These are phyloP conservation scores for Delonix regia DNA, from an alignment of 306 rosid species.

Conservation along the genomic window DNA sequence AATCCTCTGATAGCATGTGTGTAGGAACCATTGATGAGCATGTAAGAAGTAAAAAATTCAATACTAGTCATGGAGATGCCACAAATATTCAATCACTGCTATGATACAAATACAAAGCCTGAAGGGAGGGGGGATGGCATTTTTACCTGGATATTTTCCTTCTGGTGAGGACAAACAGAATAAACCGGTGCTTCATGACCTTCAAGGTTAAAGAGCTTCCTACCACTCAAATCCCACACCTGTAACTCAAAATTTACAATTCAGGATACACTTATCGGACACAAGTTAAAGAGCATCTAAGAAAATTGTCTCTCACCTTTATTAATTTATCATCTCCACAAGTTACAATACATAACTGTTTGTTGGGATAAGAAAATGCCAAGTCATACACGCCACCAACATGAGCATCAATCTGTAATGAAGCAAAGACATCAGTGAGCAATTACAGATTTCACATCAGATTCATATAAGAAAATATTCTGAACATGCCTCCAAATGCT, in stretches of 20 bases:
- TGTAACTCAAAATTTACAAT: slow-evolving; percentile 35
- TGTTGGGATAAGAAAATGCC: slow-evolving; percentile 65
- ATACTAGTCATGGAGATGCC: neutral
- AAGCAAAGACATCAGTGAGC: neutral
- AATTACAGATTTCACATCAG: neutral
- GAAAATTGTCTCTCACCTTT: slow-evolving; percentile 53
- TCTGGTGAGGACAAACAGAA: slow-evolving; percentile 76
- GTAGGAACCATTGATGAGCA: neutral
- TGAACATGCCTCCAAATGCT: slow-evolving; percentile 47
- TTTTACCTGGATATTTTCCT: slow-evolving; percentile 66
- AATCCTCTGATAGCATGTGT: neutral
- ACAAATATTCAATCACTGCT: neutral
- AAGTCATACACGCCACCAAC: slow-evolving; percentile 66
- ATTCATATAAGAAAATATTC: neutral
- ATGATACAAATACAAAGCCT: neutral
- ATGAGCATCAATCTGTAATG: slow-evolving; percentile 61
- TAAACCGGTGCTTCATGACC: slow-evolving; percentile 84
- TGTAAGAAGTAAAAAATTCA: slow-evolving; percentile 8
- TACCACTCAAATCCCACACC: slow-evolving; percentile 84
- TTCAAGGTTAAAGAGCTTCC: slow-evolving; percentile 57
- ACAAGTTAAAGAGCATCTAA: neutral
- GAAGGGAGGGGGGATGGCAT: neutral
- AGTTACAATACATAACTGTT: slow-evolving; percentile 58
- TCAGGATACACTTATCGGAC: slow-evolving; percentile 12
- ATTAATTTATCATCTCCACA: slow-evolving; percentile 77